Conservation (phyloP, 2,329 filamentous ascomycete species). For the Achaetomium macrosporum region DNA sequence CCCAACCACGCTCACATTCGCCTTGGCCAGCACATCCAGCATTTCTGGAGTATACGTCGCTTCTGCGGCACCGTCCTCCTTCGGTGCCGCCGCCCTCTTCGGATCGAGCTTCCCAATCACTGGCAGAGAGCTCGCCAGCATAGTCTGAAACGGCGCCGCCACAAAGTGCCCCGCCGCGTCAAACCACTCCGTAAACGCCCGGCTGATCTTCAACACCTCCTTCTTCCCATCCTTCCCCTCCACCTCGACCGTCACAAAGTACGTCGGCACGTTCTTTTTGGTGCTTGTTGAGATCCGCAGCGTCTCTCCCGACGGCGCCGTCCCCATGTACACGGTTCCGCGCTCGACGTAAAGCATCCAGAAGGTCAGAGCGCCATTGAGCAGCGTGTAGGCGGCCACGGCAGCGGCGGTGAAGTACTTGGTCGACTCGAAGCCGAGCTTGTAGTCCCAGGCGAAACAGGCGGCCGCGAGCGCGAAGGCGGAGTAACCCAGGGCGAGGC, state of each 20-base stretch:
- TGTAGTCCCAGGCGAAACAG: slow-evolving; percentile 89
- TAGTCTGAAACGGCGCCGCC: slow-evolving; percentile 69
- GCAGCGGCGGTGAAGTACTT: slow-evolving; percentile 76
- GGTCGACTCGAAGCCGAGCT: slow-evolving; percentile 79
- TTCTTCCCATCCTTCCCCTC: slow-evolving; percentile 32
- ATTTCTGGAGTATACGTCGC: slow-evolving; percentile 37
- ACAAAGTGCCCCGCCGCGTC: slow-evolving; percentile 67
- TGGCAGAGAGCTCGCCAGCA: slow-evolving; percentile 64
- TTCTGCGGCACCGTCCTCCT: slow-evolving; percentile 29
- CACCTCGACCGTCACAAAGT: slow-evolving; percentile 64
- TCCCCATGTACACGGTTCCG: slow-evolving; percentile 73
- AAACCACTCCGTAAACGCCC: slow-evolving; percentile 71
- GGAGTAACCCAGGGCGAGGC: slow-evolving; percentile 74
- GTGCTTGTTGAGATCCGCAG: slow-evolving; percentile 62
- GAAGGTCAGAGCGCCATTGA: slow-evolving; percentile 72
- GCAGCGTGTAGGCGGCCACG: slow-evolving; percentile 68
- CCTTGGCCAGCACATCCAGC: slow-evolving; percentile 39
- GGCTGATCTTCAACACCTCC: slow-evolving; percentile 49
- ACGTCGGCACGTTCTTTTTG: slow-evolving; percentile 74
- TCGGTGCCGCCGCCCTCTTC: slow-evolving; percentile 41
- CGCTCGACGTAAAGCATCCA: slow-evolving; percentile 85
- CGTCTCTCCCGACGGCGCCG: slow-evolving; percentile 58
- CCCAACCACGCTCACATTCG: slow-evolving; percentile 18
- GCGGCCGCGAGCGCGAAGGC: slow-evolving; percentile 74
- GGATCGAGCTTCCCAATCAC: slow-evolving; percentile 62